Evolutionary conservation across 352 stramenopile genomes (phyloP).

Genomic region (Aphanomyces astaci): DNA sequence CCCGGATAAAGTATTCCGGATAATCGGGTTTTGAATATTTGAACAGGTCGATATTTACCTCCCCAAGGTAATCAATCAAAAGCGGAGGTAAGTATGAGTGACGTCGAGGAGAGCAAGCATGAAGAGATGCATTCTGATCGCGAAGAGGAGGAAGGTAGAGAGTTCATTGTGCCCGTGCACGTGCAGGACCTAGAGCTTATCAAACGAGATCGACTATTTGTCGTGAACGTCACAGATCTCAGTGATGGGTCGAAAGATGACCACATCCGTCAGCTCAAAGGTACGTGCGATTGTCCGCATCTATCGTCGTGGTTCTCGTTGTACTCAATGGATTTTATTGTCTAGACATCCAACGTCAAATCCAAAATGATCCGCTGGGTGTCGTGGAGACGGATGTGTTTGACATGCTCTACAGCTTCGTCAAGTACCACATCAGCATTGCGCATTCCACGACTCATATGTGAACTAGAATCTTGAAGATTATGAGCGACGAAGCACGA

Average conservation of each 20-base stretch:
- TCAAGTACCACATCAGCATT: conserved; percentile 36
- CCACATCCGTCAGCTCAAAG: conserved; percentile 8
- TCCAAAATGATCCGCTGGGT: conserved; percentile 31
- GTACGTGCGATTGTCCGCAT: too few species aligned
- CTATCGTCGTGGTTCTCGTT: too few species aligned
- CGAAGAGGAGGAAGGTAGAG: conserved; percentile 20
- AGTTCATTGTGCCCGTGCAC: conserved; percentile 76
- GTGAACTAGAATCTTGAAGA: conserved; percentile 39
- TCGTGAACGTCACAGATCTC: conserved; percentile 49
- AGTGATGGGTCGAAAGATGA: conserved; percentile 44
- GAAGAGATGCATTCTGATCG: neutral
- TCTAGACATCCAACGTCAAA: conserved; percentile 9
- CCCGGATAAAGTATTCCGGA: neutral
- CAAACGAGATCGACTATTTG: conserved; percentile 57
- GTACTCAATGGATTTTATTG: neutral
- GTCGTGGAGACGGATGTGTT: conserved; percentile 54
- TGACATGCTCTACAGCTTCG: conserved; percentile 65
- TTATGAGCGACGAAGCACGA: conserved; percentile 47
- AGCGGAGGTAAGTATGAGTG: conserved; percentile 1
- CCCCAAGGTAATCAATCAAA: neutral
- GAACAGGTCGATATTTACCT: neutral
- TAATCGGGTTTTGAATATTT: conserved; percentile 12
- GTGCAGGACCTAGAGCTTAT: conserved; percentile 63
- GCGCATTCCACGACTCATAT: neutral
- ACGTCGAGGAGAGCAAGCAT: conserved; percentile 3